Base-by-base conservation (phyloP, 805 yeast species). In the Hanseniaspora occidentalis region DNA sequence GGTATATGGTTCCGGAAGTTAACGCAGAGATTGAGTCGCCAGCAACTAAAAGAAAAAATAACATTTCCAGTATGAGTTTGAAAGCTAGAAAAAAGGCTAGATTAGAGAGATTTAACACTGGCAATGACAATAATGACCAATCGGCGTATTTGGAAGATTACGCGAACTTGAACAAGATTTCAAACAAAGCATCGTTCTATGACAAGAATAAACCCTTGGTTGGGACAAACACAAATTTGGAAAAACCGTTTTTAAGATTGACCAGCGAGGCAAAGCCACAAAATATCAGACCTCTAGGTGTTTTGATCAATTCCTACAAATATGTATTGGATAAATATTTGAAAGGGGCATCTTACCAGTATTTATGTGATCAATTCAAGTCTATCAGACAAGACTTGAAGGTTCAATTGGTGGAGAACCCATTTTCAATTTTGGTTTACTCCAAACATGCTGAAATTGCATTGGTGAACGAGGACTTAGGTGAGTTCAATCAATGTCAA, bases 401-500 rank as follows among this genome's bases (percentile, higher is more conserved):
- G 2, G 96, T 89, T 8, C 98, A 89, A 61, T 82, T 82, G 53
- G 78, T 89, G 35, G 79, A 79, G 50, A 76, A 76, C 51, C 77
- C 72, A 35, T 83, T 92, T 54, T 74, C 96, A 0, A 73, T 85
- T 5, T 54, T 62, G 41, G 95, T 85, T 0, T 89, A 92, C 58
- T 92, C 85, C 58, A 70, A 77, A 2, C 94, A 89, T 58, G 92
- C 92, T 3, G 73, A 86, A 37, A 65, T 88, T n/a, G 94, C 96
- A 0, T 69, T 89, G 29, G 81, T 77, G 49, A 78, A 81, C 53
- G 70, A 73, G 31, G 98, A 89, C 58, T 61, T 89, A 46, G 96
- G 96, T 8, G 97, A 92, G 58, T 86, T 83, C 57, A 92, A 92
- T 62, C 96, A 89, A 57, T 92, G 97, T 56, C 94, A 83, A 58